phyloP scores from a whole-genome alignment of 371 early-diverging fungal genomes.

The Haplosporangium sp. region DNA sequence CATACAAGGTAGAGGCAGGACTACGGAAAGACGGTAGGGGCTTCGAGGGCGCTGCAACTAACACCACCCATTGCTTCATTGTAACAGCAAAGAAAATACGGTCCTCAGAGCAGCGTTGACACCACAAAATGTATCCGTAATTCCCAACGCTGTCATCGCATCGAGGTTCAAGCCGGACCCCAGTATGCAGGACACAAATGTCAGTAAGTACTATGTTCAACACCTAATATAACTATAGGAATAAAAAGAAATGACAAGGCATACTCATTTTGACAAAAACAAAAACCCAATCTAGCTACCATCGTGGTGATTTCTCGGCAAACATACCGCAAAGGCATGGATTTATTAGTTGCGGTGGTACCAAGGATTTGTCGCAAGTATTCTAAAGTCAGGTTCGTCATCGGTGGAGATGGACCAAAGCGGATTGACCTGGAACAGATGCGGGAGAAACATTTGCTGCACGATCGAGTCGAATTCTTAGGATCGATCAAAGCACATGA shows the following conservation, averaged over 20 bases:
- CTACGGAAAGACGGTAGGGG: neutral
- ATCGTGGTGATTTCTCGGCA: conserved; percentile 95
- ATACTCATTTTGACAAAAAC: neutral
- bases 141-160: conserved; percentile 98
- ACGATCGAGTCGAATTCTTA: conserved; percentile 94
- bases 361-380: conserved; percentile 92
- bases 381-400: conserved; percentile 89
- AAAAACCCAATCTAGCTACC: conserved; percentile 69
- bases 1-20: conserved; percentile 81
- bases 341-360: conserved; percentile 92
- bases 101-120: conserved; percentile 93
- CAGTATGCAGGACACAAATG: conserved; percentile 77
- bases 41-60: neutral
- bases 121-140: conserved; percentile 93
- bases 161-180: conserved; percentile 92
- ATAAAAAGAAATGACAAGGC: neutral
- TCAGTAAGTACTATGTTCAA: conserved; percentile 64
- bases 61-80: too few species aligned
- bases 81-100: conserved; percentile 95
- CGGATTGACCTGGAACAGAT: conserved; percentile 97
- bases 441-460: conserved; percentile 93
- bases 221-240: neutral
- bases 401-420: conserved; percentile 99
- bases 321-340: conserved; percentile 97
- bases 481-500: conserved; percentile 89